Base-by-base conservation (phyloP, 305 asterid genomes). In the Petunia hybrid region DNA sequence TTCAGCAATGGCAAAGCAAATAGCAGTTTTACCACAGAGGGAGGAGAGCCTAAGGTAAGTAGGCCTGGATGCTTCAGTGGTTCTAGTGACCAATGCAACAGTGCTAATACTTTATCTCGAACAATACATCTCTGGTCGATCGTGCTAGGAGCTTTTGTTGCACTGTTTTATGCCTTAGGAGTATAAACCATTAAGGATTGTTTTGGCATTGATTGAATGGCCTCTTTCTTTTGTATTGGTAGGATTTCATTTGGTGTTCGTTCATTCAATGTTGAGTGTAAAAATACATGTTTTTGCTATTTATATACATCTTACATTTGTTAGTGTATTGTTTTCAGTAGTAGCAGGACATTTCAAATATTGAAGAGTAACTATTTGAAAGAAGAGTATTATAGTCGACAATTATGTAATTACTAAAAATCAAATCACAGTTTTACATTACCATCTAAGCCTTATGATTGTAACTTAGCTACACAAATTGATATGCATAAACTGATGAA, bases 11-110 rank as follows among this genome's bases (percentile, higher is more conserved):
- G 98, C 31, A 89, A 82, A 79, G 48, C 92, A n/a, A 91, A 92
- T 31, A 80, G 41, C 43, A 94, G 97, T 82, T 94, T 94, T 43
- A 86, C 74, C 38, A 76, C 88, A 55, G 92, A 91, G 77, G 94
- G 93, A 63, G 88, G 87, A 36, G 88, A 79, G 40, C 88, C 92
- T 4, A 94, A 91, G 90, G 73, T 90, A 51, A 87, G 84, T 43
- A 82, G 91, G 38, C 98, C 98, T 3, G 98, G 98, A 12, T 94
- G 98, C 88, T 94, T 91, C 74, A 94, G 98, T 43, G 98, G 98
- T 3, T 91, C 97, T 6, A 87, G 88, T 77, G 98, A 94, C 71
- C 88, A 70, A 13, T 92, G 97, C 64, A 89, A 82, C 69, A 88
- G 83, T 13, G 87, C 86, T 8, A 67, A 45, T 76, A 79, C 77